A percentile compares a stretch with the other conserved stretches of the same genome.
These are phyloP conservation scores for Malus sieversii DNA, from an alignment of 306 rosid genomes.

Conservation along the genomic window DNA sequence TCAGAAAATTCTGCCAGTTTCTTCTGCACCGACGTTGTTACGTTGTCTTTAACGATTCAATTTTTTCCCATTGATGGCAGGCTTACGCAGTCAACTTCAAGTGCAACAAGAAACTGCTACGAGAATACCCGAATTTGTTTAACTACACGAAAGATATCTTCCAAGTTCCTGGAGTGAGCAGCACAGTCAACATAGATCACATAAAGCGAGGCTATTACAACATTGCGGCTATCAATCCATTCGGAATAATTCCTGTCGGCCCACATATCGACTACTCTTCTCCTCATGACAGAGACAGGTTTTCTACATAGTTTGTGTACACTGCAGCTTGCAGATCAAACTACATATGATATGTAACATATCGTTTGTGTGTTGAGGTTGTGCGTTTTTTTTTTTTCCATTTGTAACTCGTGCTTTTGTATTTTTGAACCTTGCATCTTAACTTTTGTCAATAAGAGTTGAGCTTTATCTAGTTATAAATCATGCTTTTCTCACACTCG, in stretches of 20 bases:
- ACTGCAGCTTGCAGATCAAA: neutral
- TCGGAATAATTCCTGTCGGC: conserved; percentile 66
- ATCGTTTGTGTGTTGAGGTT: neutral
- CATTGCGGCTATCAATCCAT: conserved; percentile 81
- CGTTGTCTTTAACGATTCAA: neutral
- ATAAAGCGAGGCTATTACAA: conserved; percentile 79
- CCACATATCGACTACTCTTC: conserved; percentile 59
- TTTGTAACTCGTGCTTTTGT: neutral
- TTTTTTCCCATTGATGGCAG: conserved; percentile 27
- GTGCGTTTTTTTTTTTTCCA: neutral
- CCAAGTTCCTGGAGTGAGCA: conserved; percentile 70
- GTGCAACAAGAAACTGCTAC: conserved; percentile 81
- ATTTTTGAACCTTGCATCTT: too few species aligned
- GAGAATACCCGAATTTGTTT: conserved; percentile 75
- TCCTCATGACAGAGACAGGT: conserved; percentile 68
- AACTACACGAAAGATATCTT: conserved; percentile 75
- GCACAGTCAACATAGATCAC: conserved; percentile 72
- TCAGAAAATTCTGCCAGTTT: neutral
- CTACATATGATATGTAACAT: neutral
- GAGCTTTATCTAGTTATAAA: too few species aligned
- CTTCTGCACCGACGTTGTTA: neutral
- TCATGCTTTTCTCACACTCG: too few species aligned
- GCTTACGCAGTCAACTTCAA: conserved; percentile 92
- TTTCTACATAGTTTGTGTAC: conserved; percentile 37
- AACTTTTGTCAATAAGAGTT: too few species aligned